Percentiles rank a stretch among this genome's conserved stretches.
Evolutionary conservation across 1,284 basidiomycete species (phyloP).

Genomic region (Ustilago tritici): DNA sequence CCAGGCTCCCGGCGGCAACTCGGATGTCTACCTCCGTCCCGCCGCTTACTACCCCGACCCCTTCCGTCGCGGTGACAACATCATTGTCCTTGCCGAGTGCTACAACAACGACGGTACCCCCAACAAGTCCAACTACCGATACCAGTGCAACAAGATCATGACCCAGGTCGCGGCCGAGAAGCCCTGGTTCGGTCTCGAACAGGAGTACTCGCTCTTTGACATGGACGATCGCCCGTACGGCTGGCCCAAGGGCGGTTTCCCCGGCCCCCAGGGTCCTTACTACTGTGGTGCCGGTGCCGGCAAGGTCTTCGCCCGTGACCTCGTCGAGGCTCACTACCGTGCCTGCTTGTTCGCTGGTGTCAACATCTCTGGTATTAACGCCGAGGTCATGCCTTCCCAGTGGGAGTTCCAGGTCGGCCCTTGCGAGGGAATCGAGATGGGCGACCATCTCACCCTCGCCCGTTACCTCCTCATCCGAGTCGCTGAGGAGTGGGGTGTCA

Average conservation of each 20-base stretch:
- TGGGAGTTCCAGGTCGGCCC: conserved; percentile 99
- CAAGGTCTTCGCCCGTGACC: conserved; percentile 97
- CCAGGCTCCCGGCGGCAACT: conserved; percentile 83
- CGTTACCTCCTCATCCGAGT: conserved; percentile 68
- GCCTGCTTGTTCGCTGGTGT: conserved; percentile 94
- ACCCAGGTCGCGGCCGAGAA: conserved; percentile 67
- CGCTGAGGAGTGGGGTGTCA: conserved; percentile 98
- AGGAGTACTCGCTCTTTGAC: conserved; percentile 98
- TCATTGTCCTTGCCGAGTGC: conserved; percentile 78
- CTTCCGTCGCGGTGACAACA: conserved; percentile 90
- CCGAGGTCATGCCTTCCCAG: conserved; percentile 99
- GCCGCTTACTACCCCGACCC: conserved; percentile 98
- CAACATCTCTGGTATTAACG: conserved; percentile 99
- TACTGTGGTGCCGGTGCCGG: conserved; percentile 99
- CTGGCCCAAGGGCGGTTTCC: conserved; percentile 93
- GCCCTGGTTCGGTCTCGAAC: conserved; percentile 99
- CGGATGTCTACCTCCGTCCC: conserved; percentile 97
- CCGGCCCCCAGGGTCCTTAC: conserved; percentile 98
- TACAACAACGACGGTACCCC: conserved; percentile 99
- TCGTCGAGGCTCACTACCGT: conserved; percentile 99
- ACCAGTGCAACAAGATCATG: conserved; percentile 66
- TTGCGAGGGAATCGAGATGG: conserved; percentile 97
- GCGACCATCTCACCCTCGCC: conserved; percentile 76
- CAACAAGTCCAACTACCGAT: conserved; percentile 89
- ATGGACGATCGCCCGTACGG: conserved; percentile 90